Percentiles rank a stretch among this genome's conserved stretches.
Conservation (phyloP, 805 yeast species). For the Kuraishia borneana region DNA sequence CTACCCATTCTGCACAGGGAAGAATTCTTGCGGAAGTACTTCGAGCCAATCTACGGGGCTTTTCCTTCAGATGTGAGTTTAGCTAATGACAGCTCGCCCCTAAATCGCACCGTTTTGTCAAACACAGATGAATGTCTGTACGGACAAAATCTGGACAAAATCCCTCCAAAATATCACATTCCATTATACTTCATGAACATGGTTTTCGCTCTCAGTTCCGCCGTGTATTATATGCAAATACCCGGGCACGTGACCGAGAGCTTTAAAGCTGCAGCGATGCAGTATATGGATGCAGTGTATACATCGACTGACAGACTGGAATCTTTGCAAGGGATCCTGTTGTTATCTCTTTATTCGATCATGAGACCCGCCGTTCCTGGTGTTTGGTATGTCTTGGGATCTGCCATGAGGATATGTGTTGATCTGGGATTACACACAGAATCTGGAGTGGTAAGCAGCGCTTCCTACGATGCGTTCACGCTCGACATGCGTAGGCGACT, state of each 20-base stretch:
- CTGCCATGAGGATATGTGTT: constrained; percentile 68
- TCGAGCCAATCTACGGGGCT: constrained; percentile 72
- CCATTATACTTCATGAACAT: constrained; percentile 65
- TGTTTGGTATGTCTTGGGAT: constrained; percentile 84
- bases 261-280: constrained; percentile 57
- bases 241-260: constrained; percentile 56
- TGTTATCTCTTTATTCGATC: constrained; percentile 59
- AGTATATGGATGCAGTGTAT: constrained; percentile 45
- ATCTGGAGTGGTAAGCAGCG: constrained; percentile 12
- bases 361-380: constrained; percentile 90
- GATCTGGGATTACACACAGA: constrained; percentile 82
- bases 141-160: constrained; percentile 22
- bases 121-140: constrained; percentile 38
- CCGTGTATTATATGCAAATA: constrained; percentile 59
- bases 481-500: constrained; percentile 63
- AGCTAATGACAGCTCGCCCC: constrained; percentile 45
- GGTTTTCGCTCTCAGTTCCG: constrained; percentile 71
- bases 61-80: constrained; percentile 40
- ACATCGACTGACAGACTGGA: constrained; percentile 53
- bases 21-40: constrained; percentile 51
- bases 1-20: constrained; percentile 79
- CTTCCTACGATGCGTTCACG: constrained; percentile 38
- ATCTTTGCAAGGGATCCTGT: constrained; percentile 58
- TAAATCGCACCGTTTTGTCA: constrained; percentile 22
- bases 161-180: constrained; percentile 37